Base-by-base conservation (phyloP, 495 filamentous ascomycete genomes). In the Aspergillus sclerotioniger region DNA sequence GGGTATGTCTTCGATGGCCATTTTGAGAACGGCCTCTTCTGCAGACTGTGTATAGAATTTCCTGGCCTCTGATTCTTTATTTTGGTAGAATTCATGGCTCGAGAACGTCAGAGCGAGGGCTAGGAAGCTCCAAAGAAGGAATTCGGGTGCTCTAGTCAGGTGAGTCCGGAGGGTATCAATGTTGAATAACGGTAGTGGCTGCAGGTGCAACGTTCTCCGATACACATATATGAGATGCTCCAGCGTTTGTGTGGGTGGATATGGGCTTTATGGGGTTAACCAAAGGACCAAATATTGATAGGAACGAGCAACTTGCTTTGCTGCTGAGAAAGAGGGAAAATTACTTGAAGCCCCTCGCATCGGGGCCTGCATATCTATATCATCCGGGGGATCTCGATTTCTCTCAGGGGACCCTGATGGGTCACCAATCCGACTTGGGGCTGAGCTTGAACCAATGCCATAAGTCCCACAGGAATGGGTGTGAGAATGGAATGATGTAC, bases 11-110 rank as follows among this genome's bases (percentile, higher is more conserved):
- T 61, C 54, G 13, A 54, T 37, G 12, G 59, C 59, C 5, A 49
- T 31, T 21, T 37, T 13, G 3, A 48, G 43, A 4, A 41, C 44
- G 6, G 17, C 28, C 1, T 53, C 54, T 21, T 48, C 46, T 13
- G 54, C 53, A 8, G 53, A 56, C 13, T 50, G 59, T 6, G 41
- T 15, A 25, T 61, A 61, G 3, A 48, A 43, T 13, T 61, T 48
- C 4, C 53, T 49, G 1, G 59, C 59, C 1, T 56, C 35, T 0
- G 13, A 6, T 15, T 57, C 46, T 1, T 35, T 17, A 8, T 2
- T 20, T 0, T 47, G 17, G 16, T 41, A 56, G 32, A 57, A 61
- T 0, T 28, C n/a, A 43, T 53, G 59, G 5, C 35, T 39, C 0
- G 44, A 35, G 41, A 61, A 56, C 7, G 29, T 3, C 21, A 61